phyloP scores from a whole-genome alignment of 345 rosid species.

The Gossypium rotundifolium region DNA sequence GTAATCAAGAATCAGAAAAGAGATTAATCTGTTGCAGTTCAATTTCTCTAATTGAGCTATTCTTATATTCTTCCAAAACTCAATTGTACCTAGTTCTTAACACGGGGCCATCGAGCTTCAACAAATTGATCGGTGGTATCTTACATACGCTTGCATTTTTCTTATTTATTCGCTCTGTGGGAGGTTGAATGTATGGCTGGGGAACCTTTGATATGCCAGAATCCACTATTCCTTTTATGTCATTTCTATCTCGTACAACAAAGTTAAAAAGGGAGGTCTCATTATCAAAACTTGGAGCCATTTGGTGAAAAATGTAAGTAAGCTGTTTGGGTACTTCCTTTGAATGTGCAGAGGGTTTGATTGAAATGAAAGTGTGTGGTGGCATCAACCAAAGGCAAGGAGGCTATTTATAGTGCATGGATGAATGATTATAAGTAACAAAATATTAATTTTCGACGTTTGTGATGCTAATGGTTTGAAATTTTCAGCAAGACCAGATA shows the following conservation, averaged over 20 bases:
- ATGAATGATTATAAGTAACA: background rate
- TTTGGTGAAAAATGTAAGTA: background rate
- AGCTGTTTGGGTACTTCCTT: background rate
- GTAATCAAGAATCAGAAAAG: too few species aligned
- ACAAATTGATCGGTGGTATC: background rate
- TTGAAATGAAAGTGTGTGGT: background rate
- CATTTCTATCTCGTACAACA: background rate
- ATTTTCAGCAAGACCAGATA: background rate
- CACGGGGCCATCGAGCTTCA: background rate
- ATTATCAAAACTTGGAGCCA: background rate
- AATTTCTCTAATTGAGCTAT: too few species aligned
- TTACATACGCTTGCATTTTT: conserved; percentile 6
- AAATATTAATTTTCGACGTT: background rate
- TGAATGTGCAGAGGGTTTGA: background rate
- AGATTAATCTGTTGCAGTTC: too few species aligned
- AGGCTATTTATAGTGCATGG: background rate
- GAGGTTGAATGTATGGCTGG: background rate
- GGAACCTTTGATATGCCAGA: conserved; percentile 1
- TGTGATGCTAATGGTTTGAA: background rate
- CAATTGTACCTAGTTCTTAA: too few species aligned
- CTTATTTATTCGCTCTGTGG: conserved; percentile 33
- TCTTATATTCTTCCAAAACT: too few species aligned
- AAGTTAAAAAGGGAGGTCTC: conserved; percentile 3
- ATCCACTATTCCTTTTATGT: conserved; percentile 5
- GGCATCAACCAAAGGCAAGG: background rate